Base-by-base conservation (phyloP, 1,284 basidiomycete species). In the Xerocomus amazonicus region DNA sequence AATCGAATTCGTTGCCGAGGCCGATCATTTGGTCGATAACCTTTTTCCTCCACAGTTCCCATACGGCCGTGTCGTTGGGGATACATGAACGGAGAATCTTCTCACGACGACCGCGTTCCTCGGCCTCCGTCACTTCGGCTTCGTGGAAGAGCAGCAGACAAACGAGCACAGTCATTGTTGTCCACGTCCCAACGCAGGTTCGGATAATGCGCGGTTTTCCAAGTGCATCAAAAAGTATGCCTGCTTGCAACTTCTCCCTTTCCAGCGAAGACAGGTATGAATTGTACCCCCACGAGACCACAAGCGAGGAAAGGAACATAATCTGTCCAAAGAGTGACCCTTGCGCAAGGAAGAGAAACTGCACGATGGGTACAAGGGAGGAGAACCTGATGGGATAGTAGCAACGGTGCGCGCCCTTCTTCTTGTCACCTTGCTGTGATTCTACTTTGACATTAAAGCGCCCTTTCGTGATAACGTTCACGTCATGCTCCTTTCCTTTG, bases 271-370 rank as follows among this genome's bases (percentile, higher is more conserved):
- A 66, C 8, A 66, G 49, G 37, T 43, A 61, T 9, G 52, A 52
- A 42, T 63, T 66, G 44, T 65, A 65, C 4, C 48, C 33, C 62
- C 60, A 65, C 12, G 64, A 65, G 16, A 61, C 53, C 1, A 32
- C 65, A 4, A 66, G 55, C 2, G 63, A 64, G 1, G 35, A 13
- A 12, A 68, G 31, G 46, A 66, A 66, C 59, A 66, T 53, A 28
- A 60, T 47, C 35, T 66, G 64, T 3, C 66, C 64, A 27, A 66
- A 66, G 19, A 67, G 44, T 8, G 59, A 47, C 8, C 52, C 60
- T 13, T 57, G 47, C 7, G 55, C 52, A 19, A 56, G 45, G 8
- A 56, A 39, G 29, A 56, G 48, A 3, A 66, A 47, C 36, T 67
- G 65, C n/a, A 52, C 54, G 9, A 67, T 37, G 19, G 19, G 19